A percentile compares a stretch with the other conserved stretches of the same genome.
These are phyloP conservation scores for Fusarium sp. DNA, from an alignment of 2,329 filamentous ascomycete genomes.

Conservation along the genomic window DNA sequence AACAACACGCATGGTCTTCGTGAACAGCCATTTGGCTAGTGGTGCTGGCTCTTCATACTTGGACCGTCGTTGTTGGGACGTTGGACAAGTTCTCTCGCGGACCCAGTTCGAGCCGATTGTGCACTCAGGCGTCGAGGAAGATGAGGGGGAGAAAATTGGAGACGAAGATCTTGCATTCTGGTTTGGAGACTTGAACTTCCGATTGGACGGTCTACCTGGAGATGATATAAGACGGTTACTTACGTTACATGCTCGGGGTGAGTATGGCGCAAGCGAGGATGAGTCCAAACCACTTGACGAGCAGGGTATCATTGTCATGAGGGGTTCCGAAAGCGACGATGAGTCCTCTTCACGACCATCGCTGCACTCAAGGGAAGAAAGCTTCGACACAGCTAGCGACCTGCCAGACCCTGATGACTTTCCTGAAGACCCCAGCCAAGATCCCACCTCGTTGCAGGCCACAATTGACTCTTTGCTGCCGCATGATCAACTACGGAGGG, in stretches of 20 bases:
- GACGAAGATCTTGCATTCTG: slow-evolving; percentile 96
- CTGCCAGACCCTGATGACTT: slow-evolving; percentile 75
- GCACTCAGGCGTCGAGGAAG: slow-evolving; percentile 71
- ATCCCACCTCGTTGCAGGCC: slow-evolving; percentile 87
- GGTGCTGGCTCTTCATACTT: slow-evolving; percentile 81
- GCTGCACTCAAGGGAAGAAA: slow-evolving; percentile 49
- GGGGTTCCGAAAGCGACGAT: slow-evolving; percentile 59
- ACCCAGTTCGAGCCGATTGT: slow-evolving; percentile 82
- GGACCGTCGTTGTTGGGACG: slow-evolving; percentile 91
- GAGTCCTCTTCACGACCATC: slow-evolving; percentile 53
- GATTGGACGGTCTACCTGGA: slow-evolving; percentile 86
- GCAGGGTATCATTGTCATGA: slow-evolving; percentile 63
- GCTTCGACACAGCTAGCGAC: slow-evolving; percentile 55
- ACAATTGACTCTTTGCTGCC: slow-evolving; percentile 87
- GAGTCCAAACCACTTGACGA: slow-evolving; percentile 56
- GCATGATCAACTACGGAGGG: slow-evolving; percentile 85
- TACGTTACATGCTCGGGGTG: slow-evolving; percentile 82
- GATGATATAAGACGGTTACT: slow-evolving; percentile 89
- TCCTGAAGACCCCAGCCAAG: slow-evolving; percentile 73
- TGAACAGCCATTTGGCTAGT: slow-evolving; percentile 92
- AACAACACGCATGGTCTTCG: slow-evolving; percentile 86
- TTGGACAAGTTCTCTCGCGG: slow-evolving; percentile 78
- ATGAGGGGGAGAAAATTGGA: slow-evolving; percentile 77
- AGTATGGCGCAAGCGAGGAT: slow-evolving; percentile 70
- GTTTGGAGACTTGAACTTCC: slow-evolving; percentile 96